Base-by-base conservation (phyloP, 495 filamentous ascomycete species). In the Talaromyces wortmannii region DNA sequence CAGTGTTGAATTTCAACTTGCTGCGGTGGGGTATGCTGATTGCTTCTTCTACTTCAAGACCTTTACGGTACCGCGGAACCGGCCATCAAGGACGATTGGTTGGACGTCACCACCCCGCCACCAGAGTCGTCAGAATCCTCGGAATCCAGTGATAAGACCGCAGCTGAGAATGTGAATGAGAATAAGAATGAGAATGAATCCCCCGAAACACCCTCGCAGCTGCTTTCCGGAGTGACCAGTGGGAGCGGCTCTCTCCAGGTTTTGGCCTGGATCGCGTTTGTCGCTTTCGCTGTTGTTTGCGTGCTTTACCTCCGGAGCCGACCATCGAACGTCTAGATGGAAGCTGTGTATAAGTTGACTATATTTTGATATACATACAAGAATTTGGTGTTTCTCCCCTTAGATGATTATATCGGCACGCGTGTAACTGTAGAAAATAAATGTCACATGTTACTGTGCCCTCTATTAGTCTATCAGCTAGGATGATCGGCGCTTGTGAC, bases 1-100 rank as follows among this genome's bases (percentile, higher is more conserved):
- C 60, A 12, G 45, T 23, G 7, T 48, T 52, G 60, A 53, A 50
- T 59, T 46, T 50, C 55, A 48, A 55, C 18, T 50, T 55, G 36
- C 33, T 68, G 50, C 55, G 58, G 47, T 23, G 23, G 57, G 57
- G 61, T 57, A 66, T 60, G 68, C 72, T 75, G 71, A 75, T 76
- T 33, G 55, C 55, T 67, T 58, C 54, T 55, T 43, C 55, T 15
- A 52, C n/a, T 51, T 54, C 31, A 73, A 69, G 66, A 64, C 64
- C 56, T 68, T 32, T 61, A 62, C 58, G 67, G 65, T 36, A 56
- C 64, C 40, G 69, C 62, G 40, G 56, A 61, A 33, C 54, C 64
- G 55, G 65, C 63, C 29, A 60, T 60, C 16, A 59, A 67, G 57
- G 65, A 53, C 50, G 67, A 71, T 30, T 61, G 66, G 50, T 63